Percentiles rank a stretch among this genome's conserved stretches.
These are phyloP conservation scores for Epichloe glyceriae DNA, from an alignment of 2,329 filamentous ascomycete genomes.

Conservation along the genomic window DNA sequence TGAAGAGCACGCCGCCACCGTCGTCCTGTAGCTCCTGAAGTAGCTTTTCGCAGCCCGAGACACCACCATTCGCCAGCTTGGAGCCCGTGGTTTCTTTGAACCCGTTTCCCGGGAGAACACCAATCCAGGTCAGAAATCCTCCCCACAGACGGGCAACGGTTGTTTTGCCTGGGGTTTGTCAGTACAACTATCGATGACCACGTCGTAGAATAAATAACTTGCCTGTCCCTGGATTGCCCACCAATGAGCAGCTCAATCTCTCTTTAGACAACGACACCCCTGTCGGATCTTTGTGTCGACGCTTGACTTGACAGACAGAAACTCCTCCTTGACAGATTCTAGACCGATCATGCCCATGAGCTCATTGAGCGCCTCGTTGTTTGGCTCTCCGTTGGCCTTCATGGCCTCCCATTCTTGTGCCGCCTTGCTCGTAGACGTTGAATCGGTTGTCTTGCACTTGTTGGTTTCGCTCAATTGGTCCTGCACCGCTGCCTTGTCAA, in stretches of 20 bases:
- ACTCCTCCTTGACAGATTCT: constrained; percentile 51
- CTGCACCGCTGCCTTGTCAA: neutral
- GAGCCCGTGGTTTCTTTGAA: constrained; percentile 61
- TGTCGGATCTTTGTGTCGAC: constrained; percentile 50
- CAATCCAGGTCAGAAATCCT: constrained; percentile 47
- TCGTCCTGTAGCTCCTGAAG: constrained; percentile 33
- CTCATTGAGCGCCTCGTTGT: constrained; percentile 42
- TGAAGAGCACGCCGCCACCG: constrained; percentile 59
- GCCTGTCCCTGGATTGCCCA: constrained; percentile 69
- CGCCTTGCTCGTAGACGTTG: constrained; percentile 15
- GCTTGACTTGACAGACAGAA: constrained; percentile 49
- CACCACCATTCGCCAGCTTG: constrained; percentile 48
- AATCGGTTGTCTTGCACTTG: neutral
- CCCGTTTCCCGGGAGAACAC: constrained; percentile 43
- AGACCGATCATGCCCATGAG: constrained; percentile 62
- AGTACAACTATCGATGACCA: too few species aligned
- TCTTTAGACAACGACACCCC: constrained; percentile 39
- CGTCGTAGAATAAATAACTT: constrained; percentile 9
- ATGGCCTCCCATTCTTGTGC: constrained; percentile 47
- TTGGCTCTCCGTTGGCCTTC: constrained; percentile 38
- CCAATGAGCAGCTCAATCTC: constrained; percentile 46
- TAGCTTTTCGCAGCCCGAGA: constrained; percentile 41
- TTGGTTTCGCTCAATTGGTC: neutral
- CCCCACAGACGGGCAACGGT: constrained; percentile 62
- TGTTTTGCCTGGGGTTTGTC: constrained; percentile 40